These are phyloP conservation scores for Fusarium nelsonii DNA, from an alignment of 2,329 filamentous ascomycete genomes.

Conservation along the genomic window DNA sequence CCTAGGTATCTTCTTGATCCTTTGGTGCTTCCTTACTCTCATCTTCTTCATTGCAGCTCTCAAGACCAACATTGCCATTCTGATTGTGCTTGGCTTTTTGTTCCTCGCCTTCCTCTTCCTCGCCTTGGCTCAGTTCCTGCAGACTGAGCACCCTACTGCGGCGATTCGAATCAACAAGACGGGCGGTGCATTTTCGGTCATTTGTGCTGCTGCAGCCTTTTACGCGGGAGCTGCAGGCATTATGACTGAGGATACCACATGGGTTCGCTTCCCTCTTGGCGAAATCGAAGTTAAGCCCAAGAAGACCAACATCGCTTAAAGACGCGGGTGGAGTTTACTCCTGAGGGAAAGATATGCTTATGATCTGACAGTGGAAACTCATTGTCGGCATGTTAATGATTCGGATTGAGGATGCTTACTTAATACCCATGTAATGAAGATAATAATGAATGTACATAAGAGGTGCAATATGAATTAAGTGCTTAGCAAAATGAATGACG, in stretches of 20 bases:
- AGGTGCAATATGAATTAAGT: background rate
- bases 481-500: constrained; percentile 3
- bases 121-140: constrained; percentile 67
- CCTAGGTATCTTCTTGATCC: constrained; percentile 69
- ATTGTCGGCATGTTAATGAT: background rate
- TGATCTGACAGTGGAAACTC: background rate
- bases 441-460: background rate
- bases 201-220: constrained; percentile 55
- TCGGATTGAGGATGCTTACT: background rate
- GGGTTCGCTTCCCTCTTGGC: constrained; percentile 57
- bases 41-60: constrained; percentile 68
- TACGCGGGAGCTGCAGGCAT: constrained; percentile 57
- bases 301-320: constrained; percentile 44
- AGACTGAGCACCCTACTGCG: constrained; percentile 51
- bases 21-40: constrained; percentile 71
- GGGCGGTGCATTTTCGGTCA: constrained; percentile 55
- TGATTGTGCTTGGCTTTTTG: constrained; percentile 69
- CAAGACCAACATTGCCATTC: constrained; percentile 69
- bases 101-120: constrained; percentile 70
- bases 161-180: constrained; percentile 60
- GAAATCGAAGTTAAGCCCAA: constrained; percentile 46
- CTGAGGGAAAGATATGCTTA: background rate
- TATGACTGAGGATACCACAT: constrained; percentile 58
- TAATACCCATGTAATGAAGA: background rate
- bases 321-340: background rate